Base-by-base conservation (phyloP, 345 rosid species). In the Populus simonii region DNA sequence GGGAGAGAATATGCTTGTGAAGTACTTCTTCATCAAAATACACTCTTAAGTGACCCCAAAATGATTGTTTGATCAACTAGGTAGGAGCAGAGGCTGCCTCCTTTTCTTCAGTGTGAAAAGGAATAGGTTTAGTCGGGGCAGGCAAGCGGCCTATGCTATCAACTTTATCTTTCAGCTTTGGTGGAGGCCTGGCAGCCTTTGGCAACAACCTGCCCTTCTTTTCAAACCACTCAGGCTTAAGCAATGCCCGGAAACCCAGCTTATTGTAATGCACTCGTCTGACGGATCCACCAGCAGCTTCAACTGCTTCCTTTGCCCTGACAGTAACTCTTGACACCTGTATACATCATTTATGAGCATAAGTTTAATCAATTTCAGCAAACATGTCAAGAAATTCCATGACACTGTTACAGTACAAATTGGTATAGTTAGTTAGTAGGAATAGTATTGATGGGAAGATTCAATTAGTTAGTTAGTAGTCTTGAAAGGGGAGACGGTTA, bases 221-320 rank as follows among this genome's bases (percentile, higher is more conserved):
- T 83, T 90, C 98, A 74, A 96, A 93, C 97, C 98, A 96, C 71
- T 96, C 98, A 0, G 98, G 99, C 83, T 91, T 92, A n/a, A 96
- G 84, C 85, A 93, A 33, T 76, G 99, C 98, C 78, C 85, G 84
- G 10, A 93, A 86, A 1, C 99, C 98, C 88, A 96, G 79, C 78
- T 92, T 86, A 89, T 93, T 92, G 90, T 93, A 96, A 82, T 96
- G 88, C 77, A 93, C 98, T 86, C 89, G 87, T 85, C 97, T 87
- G 53, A 93, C 95, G 12, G 98, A 83, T 18, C 99, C 99, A 20
- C 98, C 99, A 0, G 94, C 88, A 55, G 94, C 92, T 33, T 33
- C 36, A 33, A 33, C 36, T 33, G 36, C 36, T 84, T 88, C 91
- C 84, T 93, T 96, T 9, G 98, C 98, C 78, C 95, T 88, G 27